These are phyloP conservation scores for Tetrapisispora arboricola DNA, from an alignment of 805 yeast species.

Conservation along the genomic window DNA sequence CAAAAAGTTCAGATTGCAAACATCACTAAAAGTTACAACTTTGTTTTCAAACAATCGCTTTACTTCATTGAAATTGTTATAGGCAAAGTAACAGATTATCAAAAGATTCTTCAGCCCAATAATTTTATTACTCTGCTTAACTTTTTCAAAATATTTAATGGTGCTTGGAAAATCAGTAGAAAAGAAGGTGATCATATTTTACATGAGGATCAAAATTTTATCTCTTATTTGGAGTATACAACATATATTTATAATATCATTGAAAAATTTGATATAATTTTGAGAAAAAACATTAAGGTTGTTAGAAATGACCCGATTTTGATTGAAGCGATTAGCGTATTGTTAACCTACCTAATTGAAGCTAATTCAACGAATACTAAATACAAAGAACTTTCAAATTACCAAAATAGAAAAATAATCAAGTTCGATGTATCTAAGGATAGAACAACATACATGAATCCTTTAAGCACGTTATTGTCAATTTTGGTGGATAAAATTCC, in stretches of 20 bases:
- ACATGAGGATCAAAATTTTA: constrained; percentile 42
- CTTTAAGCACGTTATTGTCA: constrained; percentile 48
- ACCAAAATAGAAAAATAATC: constrained; percentile 18
- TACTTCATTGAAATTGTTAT: constrained; percentile 29
- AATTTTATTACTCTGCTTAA: constrained; percentile 35
- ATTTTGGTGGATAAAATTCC: constrained; percentile 25
- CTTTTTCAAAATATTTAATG: constrained; percentile 47
- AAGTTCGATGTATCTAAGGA: constrained; percentile 38
- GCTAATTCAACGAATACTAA: constrained; percentile 20
- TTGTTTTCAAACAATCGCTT: constrained; percentile 28
- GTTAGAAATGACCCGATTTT: constrained; percentile 11
- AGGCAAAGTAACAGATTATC: constrained; percentile 27
- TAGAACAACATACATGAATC: constrained; percentile 48
- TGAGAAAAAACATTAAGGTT: constrained; percentile 11
- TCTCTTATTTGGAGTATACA: constrained; percentile 40
- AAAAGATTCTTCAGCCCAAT: constrained; percentile 27
- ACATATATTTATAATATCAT: constrained; percentile 36
- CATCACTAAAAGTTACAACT: constrained; percentile 27
- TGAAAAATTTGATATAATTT: constrained; percentile 28
- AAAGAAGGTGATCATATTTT: constrained; percentile 63
- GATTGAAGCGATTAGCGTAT: constrained; percentile 28
- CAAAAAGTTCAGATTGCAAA: constrained; percentile 27
- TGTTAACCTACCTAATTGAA: constrained; percentile 18
- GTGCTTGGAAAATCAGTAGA: constrained; percentile 44
- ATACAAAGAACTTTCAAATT: constrained; percentile 18